Evolutionary conservation across 164 flowering plant species (phyloP).

Genomic region (Houttuynia cordata): DNA sequence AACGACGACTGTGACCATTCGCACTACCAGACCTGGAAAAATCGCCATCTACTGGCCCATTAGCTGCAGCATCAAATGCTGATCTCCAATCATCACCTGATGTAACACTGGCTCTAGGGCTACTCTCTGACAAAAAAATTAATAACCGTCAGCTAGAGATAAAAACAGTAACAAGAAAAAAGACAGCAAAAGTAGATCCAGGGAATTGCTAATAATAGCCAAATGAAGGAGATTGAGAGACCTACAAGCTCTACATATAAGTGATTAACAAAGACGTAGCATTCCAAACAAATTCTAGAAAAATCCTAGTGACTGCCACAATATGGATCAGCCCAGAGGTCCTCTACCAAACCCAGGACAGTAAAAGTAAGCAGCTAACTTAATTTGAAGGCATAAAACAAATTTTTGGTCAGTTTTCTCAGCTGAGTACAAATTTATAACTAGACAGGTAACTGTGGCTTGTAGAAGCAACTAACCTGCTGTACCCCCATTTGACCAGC

Average conservation of each 20-base stretch:
- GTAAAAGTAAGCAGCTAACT: too few relatives aligned
- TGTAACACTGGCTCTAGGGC: slow-evolving; percentile 49
- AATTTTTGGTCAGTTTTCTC: too few relatives aligned
- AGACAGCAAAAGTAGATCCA: background rate
- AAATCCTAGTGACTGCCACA: too few relatives aligned
- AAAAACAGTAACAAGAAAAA: background rate
- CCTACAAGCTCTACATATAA: background rate
- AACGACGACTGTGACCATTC: slow-evolving; percentile 64
- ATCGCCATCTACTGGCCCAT: slow-evolving; percentile 37
- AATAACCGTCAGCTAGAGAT: background rate
- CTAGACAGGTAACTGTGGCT: background rate
- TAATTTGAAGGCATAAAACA: too few relatives aligned
- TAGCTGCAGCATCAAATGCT: slow-evolving; percentile 89
- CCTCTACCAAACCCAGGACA: too few relatives aligned
- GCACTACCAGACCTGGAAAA: slow-evolving; percentile 29
- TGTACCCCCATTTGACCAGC: slow-evolving; percentile 36
- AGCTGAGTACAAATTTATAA: too few relatives aligned
- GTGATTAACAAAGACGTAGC: background rate
- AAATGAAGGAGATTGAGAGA: background rate
- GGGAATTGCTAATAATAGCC: background rate
- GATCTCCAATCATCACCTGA: slow-evolving; percentile 88
- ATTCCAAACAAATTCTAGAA: background rate
- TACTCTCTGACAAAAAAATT: slow-evolving; percentile 42
- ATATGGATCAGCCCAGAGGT: too few relatives aligned
- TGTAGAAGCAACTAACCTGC: slow-evolving; percentile 18